phyloP scores from a whole-genome alignment of 192 early-diverging fungal genomes.

The Coemansia sp. region DNA sequence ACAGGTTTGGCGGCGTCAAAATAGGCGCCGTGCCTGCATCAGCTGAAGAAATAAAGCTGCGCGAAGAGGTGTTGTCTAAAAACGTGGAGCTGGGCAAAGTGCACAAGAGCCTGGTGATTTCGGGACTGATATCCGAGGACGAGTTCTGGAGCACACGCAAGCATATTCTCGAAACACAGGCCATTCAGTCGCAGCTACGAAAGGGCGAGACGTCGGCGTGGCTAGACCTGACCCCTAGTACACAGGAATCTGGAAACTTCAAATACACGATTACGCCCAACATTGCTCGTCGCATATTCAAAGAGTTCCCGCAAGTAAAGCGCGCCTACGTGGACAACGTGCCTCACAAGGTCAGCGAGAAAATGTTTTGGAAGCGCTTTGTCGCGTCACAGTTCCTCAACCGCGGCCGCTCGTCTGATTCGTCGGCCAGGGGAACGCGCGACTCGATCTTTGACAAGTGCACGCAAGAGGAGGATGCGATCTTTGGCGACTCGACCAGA shows the following conservation, averaged over 20 bases:
- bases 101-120: conserved; percentile 76
- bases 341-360: conserved; percentile 69
- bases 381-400: conserved; percentile 84
- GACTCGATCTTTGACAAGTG: conserved; percentile 83
- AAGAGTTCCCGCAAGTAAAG: conserved; percentile 85
- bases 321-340: conserved; percentile 80
- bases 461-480: conserved; percentile 73
- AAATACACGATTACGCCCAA: conserved; percentile 89
- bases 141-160: conserved; percentile 91
- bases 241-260: conserved; percentile 73
- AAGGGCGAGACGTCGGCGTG: conserved; percentile 78
- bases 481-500: conserved; percentile 41
- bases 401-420: conserved; percentile 62
- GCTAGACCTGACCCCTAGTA: conserved; percentile 64
- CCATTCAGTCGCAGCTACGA: conserved; percentile 67
- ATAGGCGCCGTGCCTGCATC: conserved; percentile 45
- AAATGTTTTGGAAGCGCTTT: conserved; percentile 88
- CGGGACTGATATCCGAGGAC: conserved; percentile 77
- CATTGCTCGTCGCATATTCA: conserved; percentile 84
- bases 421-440: conserved; percentile 25
- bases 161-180: conserved; percentile 72
- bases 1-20: conserved; percentile 47
- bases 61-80: conserved; percentile 64
- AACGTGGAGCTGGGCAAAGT: conserved; percentile 68
- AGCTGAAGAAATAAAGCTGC: conserved; percentile 62